Percentiles rank a stretch among this genome's conserved stretches.
phyloP scores from a whole-genome alignment of 768 basidiomycete species.

The Trametes sanguinea region DNA sequence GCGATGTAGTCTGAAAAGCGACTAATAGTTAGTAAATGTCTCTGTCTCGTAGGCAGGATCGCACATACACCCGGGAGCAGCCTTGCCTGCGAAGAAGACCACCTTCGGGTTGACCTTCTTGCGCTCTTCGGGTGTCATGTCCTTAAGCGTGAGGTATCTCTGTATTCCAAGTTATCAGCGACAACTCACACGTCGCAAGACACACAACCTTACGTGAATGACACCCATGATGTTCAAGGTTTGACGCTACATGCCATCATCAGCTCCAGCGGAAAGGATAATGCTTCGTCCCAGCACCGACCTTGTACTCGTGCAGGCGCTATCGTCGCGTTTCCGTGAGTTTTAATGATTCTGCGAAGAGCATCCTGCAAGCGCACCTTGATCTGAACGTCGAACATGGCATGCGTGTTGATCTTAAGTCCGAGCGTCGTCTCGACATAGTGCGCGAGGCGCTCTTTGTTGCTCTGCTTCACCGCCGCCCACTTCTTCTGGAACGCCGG shows the following conservation, averaged over 20 bases:
- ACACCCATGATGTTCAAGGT: constrained; percentile 92
- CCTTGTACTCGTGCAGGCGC: constrained; percentile 93
- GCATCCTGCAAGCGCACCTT: constrained; percentile 46
- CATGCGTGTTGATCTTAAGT: constrained; percentile 67
- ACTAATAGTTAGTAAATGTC: constrained; percentile 6
- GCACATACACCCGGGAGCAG: constrained; percentile 84
- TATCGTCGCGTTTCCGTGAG: constrained; percentile 37
- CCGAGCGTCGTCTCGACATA: constrained; percentile 74
- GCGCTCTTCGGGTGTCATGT: constrained; percentile 72
- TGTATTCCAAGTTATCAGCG: constrained; percentile 33
- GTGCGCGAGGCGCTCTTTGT: constrained; percentile 86
- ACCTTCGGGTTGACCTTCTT: constrained; percentile 84
- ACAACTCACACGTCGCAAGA: background rate
- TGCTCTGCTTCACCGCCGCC: constrained; percentile 83
- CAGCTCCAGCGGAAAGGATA: background rate
- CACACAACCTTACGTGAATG: constrained; percentile 61
- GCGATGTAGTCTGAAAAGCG: constrained; percentile 77
- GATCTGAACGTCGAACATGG: constrained; percentile 91
- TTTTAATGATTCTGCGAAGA: background rate
- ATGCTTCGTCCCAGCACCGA: constrained; percentile 26
- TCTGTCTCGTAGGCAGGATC: background rate
- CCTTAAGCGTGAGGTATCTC: constrained; percentile 83
- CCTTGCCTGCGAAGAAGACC: constrained; percentile 98
- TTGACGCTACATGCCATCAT: constrained; percentile 62
- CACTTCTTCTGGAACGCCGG: constrained; percentile 76